phyloP scores from a whole-genome alignment of 106 monocot genomes.

The Cymbidium sinense region DNA sequence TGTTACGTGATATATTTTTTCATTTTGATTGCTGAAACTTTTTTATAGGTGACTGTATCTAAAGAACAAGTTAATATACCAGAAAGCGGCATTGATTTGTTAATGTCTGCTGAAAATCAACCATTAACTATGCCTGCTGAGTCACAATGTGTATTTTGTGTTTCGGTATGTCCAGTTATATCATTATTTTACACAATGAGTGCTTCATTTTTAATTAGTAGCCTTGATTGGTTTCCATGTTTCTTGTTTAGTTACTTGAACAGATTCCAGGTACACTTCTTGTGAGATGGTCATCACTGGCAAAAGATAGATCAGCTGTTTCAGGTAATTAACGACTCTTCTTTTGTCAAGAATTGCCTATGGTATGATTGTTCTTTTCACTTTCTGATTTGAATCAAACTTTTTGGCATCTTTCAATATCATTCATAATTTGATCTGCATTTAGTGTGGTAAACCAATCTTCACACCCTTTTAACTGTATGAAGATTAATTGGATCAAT shows the following conservation, averaged over 20 bases:
- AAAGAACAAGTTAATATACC: background rate
- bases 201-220: background rate
- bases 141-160: slow-evolving; percentile 1
- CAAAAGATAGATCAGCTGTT: slow-evolving; percentile 1
- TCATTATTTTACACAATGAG: background rate
- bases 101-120: background rate
- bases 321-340: background rate
- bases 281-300: slow-evolving; percentile 1
- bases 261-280: slow-evolving; percentile 3
- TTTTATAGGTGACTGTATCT: background rate
- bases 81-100: background rate
- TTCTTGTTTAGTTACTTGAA: slow-evolving; percentile 1
- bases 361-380: background rate
- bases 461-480: background rate
- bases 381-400: background rate
- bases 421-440: background rate
- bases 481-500: background rate
- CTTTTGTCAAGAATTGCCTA: background rate
- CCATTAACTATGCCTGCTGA: background rate
- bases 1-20: background rate
- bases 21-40: background rate
- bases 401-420: background rate
- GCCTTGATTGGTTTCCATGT: background rate
- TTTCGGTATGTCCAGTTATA: background rate
- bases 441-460: background rate